phyloP scores from a whole-genome alignment of 352 stramenopile genomes.

The Globisporangium uncinulatum region DNA sequence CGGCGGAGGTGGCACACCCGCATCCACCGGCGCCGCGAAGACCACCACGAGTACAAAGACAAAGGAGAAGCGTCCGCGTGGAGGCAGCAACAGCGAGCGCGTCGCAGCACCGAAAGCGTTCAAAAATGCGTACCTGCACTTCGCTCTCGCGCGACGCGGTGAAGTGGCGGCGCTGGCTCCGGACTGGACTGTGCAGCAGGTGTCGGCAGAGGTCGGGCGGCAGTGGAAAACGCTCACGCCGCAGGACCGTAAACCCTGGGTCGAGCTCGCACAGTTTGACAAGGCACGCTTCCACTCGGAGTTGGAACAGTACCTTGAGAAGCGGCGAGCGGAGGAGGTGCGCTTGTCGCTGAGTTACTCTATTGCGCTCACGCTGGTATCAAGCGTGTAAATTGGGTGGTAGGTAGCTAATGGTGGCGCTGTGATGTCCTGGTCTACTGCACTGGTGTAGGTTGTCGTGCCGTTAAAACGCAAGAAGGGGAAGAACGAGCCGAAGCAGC shows the following conservation, averaged over 20 bases:
- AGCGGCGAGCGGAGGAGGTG: slow-evolving; percentile 9
- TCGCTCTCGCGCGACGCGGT: slow-evolving; percentile 25
- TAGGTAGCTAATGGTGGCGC: not conserved
- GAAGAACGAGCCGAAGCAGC: slow-evolving; percentile 35
- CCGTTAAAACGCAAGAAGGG: slow-evolving; percentile 31
- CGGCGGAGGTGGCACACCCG: too few species aligned
- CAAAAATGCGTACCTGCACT: slow-evolving; percentile 54
- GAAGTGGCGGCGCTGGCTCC: slow-evolving; percentile 25
- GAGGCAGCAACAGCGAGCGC: slow-evolving; percentile 3
- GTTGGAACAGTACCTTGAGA: slow-evolving; percentile 20
- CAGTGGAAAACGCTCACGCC: slow-evolving; percentile 42
- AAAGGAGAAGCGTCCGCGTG: slow-evolving; percentile 7
- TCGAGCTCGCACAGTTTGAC: slow-evolving; percentile 58
- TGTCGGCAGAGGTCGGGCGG: slow-evolving; percentile 41
- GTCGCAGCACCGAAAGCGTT: slow-evolving; percentile 12
- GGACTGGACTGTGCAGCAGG: slow-evolving; percentile 39
- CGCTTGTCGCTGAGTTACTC: not conserved
- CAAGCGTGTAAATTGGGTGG: not conserved
- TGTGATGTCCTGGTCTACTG: not conserved
- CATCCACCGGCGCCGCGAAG: too few species aligned
- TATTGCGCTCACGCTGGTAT: too few species aligned
- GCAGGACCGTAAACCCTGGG: slow-evolving; percentile 37
- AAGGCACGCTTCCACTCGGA: slow-evolving; percentile 41
- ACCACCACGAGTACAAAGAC: not conserved
- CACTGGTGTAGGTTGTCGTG: not conserved